Conservation (phyloP, 345 rosid genomes). For the Eucalyptus fibrosa region DNA sequence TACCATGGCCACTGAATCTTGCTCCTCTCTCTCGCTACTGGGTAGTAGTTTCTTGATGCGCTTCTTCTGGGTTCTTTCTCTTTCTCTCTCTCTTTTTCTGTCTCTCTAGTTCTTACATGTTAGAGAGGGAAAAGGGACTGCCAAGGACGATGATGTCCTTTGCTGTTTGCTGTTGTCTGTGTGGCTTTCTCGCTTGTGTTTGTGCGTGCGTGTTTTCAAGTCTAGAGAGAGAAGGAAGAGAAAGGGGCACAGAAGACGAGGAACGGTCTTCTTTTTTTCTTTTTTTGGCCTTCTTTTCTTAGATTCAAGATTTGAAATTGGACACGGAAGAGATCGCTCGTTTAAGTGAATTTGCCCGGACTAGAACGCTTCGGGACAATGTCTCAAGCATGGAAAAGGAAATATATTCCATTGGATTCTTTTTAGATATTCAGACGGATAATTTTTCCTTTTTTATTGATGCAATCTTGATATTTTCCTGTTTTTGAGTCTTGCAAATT, state of each 20-base stretch:
- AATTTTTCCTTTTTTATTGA: no score
- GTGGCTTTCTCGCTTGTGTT: background rate
- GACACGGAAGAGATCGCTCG: background rate
- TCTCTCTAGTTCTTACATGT: background rate
- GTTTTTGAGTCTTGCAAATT: background rate
- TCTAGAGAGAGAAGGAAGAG: background rate
- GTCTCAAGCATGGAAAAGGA: background rate
- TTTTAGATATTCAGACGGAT: background rate
- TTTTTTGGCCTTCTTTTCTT: background rate
- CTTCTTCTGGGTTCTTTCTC: background rate
- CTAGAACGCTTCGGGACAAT: background rate
- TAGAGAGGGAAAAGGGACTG: background rate
- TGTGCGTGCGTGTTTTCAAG: background rate
- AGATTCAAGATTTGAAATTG: background rate
- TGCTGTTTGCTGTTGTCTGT: background rate
- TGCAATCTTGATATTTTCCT: background rate
- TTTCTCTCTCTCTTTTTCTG: background rate
- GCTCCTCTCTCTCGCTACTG: background rate
- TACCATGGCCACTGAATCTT: conserved; percentile 34
- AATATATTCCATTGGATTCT: background rate
- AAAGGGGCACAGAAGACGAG: conserved; percentile 26
- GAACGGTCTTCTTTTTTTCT: conserved; percentile 50
- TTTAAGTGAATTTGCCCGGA: background rate
- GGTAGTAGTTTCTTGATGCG: background rate
- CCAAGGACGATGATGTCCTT: background rate